Evolutionary conservation across 1,284 basidiomycete genomes (phyloP).

Genomic region (Cutaneotrichosporon daszewskae): DNA sequence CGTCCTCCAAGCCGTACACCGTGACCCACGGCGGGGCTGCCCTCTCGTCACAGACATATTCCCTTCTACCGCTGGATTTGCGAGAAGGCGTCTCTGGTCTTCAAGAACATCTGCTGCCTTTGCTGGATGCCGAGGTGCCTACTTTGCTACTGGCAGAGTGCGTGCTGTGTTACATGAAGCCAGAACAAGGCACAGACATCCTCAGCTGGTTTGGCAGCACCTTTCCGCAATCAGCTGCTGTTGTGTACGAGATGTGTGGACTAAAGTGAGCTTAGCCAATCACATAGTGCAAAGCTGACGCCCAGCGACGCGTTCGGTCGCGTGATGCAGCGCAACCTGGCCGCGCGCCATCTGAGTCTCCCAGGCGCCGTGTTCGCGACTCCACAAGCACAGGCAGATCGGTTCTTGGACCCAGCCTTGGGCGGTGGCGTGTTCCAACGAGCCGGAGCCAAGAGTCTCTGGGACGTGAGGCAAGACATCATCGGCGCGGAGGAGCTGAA

Average conservation of each 20-base stretch:
- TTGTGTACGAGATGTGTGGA: constrained; percentile 88
- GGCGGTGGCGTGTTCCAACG: constrained; percentile 52
- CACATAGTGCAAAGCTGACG: background rate
- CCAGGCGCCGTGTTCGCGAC: constrained; percentile 66
- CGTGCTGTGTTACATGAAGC: constrained; percentile 80
- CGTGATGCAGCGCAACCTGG: constrained; percentile 80
- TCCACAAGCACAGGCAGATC: constrained; percentile 55
- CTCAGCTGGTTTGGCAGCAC: constrained; percentile 67
- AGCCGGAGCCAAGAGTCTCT: constrained; percentile 59
- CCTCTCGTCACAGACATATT: constrained; percentile 62
- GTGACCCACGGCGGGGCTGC: constrained; percentile 60
- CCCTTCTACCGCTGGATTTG: constrained; percentile 70
- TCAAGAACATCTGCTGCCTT: constrained; percentile 19
- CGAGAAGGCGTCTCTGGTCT: constrained; percentile 46
- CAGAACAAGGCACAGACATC: constrained; percentile 57
- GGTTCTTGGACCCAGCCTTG: constrained; percentile 52
- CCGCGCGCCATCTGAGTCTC: constrained; percentile 66
- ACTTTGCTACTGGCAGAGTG: constrained; percentile 86
- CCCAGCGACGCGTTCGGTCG: constrained; percentile 69
- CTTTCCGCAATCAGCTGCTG: constrained; percentile 47
- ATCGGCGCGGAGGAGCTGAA: constrained; percentile 57
- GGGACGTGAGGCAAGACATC: constrained; percentile 59
- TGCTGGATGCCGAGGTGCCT: constrained; percentile 63
- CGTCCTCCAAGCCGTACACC: constrained; percentile 20
- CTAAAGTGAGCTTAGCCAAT: constrained; percentile 49